phyloP scores from a whole-genome alignment of 2,329 filamentous ascomycete genomes.

The Ceratocystis smalleyi region DNA sequence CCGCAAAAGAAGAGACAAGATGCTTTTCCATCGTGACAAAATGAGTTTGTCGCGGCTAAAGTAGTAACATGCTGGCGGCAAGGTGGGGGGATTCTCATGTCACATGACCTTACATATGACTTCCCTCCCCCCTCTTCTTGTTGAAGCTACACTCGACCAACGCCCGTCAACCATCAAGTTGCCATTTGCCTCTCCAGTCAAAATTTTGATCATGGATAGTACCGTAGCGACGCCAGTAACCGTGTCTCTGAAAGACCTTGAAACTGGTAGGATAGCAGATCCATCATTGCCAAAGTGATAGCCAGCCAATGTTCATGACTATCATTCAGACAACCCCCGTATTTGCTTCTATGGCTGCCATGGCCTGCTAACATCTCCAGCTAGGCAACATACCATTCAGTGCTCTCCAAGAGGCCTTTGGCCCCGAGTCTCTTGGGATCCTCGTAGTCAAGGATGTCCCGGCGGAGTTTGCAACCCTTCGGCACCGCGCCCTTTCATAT shows the following conservation, averaged over 20 bases:
- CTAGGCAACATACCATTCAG: constrained; percentile 53
- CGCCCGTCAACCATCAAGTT: not conserved
- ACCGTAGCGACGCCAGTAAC: constrained; percentile 39
- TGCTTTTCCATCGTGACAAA: too few species aligned
- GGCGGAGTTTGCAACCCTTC: constrained; percentile 50
- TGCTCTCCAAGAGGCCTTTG: constrained; percentile 65
- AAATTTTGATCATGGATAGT: not conserved
- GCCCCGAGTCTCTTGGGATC: constrained; percentile 78
- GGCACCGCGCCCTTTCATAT: constrained; percentile 64
- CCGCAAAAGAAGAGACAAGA: too few species aligned
- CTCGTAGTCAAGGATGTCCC: constrained; percentile 84
- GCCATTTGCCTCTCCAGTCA: not conserved
- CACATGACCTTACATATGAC: too few species aligned
- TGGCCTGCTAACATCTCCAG: constrained; percentile 8
- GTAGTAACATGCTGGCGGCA: too few species aligned
- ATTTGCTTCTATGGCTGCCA: constrained; percentile 3
- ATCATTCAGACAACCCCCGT: constrained; percentile 19
- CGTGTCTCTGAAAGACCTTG: constrained; percentile 45
- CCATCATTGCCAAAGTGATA: not conserved
- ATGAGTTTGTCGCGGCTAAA: too few species aligned
- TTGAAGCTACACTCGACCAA: too few species aligned
- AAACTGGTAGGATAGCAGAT: constrained; percentile 31
- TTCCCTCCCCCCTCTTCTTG: too few species aligned
- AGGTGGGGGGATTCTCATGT: too few species aligned
- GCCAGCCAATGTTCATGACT: not conserved